Evolutionary conservation across 805 yeast genomes (phyloP), one percentile per base, ranked within the genome.

Genomic region (Danielozyma ontarioensis): DNA sequence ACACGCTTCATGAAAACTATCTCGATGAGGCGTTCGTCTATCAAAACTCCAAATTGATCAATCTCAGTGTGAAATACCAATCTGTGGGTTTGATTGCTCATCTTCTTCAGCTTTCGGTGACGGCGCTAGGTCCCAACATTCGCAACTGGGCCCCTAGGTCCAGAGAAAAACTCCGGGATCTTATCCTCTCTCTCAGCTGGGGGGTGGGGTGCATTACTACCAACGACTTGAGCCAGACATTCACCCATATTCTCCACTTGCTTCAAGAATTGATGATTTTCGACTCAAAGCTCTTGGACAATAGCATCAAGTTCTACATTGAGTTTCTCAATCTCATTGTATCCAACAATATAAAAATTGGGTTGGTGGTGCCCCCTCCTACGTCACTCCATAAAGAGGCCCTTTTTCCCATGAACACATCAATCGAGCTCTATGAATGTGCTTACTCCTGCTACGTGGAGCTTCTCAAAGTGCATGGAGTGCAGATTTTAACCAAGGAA

Each of bases 371-470:
- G n/a, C 47, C 53, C 14, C 50, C 64, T 4, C 56, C 65, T 7
- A 56, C 74, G 0, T 65, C 67, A 13, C 56, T 71, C 4, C 59
- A 59, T 18, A 44, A 39, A 4, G 70, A 62, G 10, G 62, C 68
- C 7, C 46, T 74, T 2, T 70, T 72, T 40, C 71, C 76, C 1
- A 48, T 62, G 35, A 67, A 73, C 11, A 51, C 76, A 0, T 68
- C 76, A 40, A 38, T 45, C 11, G 55, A 47, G 12, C 46, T 68
- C 16, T 59, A 70, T 15, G 55, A 58, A 13, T 57, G 68, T 3
- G 76, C 81, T 1, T 69, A 78, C 32, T 70, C 64, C 22, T 71
- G 83, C n/a, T 63, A 80, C 34, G 69, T 66, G 18, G 84, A 82
- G 45, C 46, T 83, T 19, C 62, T 78, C 22, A 76, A 76, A 41